Percentiles rank a stretch among this genome's conserved stretches.
Evolutionary conservation across 78 protist genomes (phyloP).

Genomic region (Pirum gemmata): DNA sequence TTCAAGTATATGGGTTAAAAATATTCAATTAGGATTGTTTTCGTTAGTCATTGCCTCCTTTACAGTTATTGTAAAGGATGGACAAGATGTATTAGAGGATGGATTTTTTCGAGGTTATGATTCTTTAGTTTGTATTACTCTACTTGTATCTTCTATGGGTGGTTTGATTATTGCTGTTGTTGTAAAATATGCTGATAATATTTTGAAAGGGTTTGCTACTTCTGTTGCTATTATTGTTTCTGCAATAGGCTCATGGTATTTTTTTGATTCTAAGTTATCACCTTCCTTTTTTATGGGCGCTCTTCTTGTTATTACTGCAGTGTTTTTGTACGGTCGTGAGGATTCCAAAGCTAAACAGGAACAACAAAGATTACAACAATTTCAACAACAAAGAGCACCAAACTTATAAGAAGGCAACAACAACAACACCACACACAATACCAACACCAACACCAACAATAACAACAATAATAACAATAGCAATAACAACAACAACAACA

Average conservation of each 20-base stretch:
- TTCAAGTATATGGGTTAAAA: constrained; percentile 54
- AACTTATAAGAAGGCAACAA: too few relatives aligned
- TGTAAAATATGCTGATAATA: constrained; percentile 74
- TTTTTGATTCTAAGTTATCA: constrained; percentile 44
- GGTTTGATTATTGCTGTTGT: constrained; percentile 68
- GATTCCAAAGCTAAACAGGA: constrained; percentile 27
- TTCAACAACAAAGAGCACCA: too few relatives aligned
- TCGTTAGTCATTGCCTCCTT: too few relatives aligned
- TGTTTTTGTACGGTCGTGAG: constrained; percentile 44
- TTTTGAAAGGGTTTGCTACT: constrained; percentile 63
- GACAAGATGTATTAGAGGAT: background rate
- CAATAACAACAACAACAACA: too few relatives aligned
- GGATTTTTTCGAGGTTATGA: constrained; percentile 38
- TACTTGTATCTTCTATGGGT: constrained; percentile 52
- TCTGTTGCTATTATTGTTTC: constrained; percentile 57
- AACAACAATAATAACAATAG: too few relatives aligned
- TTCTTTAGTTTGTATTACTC: background rate
- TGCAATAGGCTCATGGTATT: constrained; percentile 9
- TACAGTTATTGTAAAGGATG: constrained; percentile 1
- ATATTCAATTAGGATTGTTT: constrained; percentile 52
- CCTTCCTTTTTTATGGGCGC: constrained; percentile 41
- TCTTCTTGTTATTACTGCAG: constrained; percentile 18
- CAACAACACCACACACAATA: too few relatives aligned
- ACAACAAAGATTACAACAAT: too few relatives aligned
- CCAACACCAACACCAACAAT: too few relatives aligned